Evolutionary conservation across 2,329 filamentous ascomycete genomes (phyloP), one percentile per base, ranked within the genome.

Genomic region (Fusarium napiforme): DNA sequence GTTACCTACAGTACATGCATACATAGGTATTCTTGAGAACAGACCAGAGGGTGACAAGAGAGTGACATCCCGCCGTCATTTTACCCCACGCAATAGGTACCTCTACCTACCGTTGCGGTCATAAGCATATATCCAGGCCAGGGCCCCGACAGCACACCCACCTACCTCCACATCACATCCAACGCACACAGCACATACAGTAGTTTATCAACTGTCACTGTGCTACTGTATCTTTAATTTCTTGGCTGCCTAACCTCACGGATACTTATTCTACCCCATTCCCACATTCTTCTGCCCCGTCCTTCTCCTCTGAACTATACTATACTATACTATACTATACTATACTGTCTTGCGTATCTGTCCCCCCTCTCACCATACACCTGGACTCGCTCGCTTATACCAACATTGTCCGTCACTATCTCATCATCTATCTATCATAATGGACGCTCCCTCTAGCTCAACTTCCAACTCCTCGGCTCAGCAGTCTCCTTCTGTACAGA

Each of bases 371-470:
- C 50, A 21, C 32, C 23, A 36, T 18, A 42, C 23, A n/a, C n/a
- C 12, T 26, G 26, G 36, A 52, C 42, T 52, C 59, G 34, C 39
- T 61, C 53, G 61, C 60, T 60, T 60, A 32, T 42, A 58, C 21
- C 57, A 50, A 32, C 28, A 42, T 60, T 23, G 55, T 60, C 47
- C 58, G 67, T 60, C 65, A 61, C 40, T 42, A 74, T 49, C 69
- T 21, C 46, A 60, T 42, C 56, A 45, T 39, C 50, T 28, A 45
- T 43, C 45, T 28, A 45, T 43, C 45, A 74, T 45, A 60, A 74
- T 84, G 80, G 78, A 84, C 74, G 80, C 82, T 66, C 77, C 82
- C 63, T 78, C 82, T 49, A 78, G 78, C 40, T 77, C 77, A 46
- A 70, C 75, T 61, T 74, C 75, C 23, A 58, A 74, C 56, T 78